phyloP scores from a whole-genome alignment of 768 basidiomycete species.

The Termitomyces sp. region DNA sequence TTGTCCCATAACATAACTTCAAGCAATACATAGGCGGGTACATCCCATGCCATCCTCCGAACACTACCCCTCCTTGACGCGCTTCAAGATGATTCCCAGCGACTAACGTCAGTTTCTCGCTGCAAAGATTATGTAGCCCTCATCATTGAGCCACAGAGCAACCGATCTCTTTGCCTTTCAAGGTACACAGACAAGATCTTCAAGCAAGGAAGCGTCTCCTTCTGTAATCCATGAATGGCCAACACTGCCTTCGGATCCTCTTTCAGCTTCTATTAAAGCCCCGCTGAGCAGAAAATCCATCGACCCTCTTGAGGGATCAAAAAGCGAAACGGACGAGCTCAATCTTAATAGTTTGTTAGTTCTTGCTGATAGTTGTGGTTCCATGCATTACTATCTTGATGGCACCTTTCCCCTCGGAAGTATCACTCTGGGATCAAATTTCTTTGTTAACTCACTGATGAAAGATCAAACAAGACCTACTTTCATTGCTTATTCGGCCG shows the following conservation, averaged over 20 bases:
- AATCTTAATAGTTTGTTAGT: conserved; percentile 65
- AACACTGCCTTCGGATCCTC: conserved; percentile 49
- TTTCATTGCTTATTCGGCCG: conserved; percentile 48
- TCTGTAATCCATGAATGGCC: conserved; percentile 68
- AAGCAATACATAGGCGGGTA: conserved; percentile 59
- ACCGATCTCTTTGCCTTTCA: conserved; percentile 83
- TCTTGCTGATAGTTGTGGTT: conserved; percentile 55
- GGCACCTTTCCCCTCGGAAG: conserved; percentile 72
- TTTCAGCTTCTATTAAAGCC: conserved; percentile 60
- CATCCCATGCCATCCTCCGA: conserved; percentile 68
- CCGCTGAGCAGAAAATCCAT: conserved; percentile 30
- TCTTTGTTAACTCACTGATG: conserved; percentile 34
- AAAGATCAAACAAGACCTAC: conserved; percentile 45
- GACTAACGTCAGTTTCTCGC: conserved; percentile 51
- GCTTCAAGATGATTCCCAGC: conserved; percentile 63
- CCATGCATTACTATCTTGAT: conserved; percentile 66
- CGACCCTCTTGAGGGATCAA: conserved; percentile 24
- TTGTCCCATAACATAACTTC: not conserved
- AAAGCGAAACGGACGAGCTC: conserved; percentile 46
- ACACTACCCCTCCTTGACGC: conserved; percentile 69
- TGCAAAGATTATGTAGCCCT: conserved; percentile 14
- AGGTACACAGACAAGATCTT: conserved; percentile 53
- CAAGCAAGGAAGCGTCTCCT: conserved; percentile 46
- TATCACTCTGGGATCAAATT: conserved; percentile 34
- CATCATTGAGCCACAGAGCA: conserved; percentile 41